Evolutionary conservation across 768 basidiomycete species (phyloP), one percentile per base, ranked within the genome.

Genomic region (Daedaleopsis sinensis): DNA sequence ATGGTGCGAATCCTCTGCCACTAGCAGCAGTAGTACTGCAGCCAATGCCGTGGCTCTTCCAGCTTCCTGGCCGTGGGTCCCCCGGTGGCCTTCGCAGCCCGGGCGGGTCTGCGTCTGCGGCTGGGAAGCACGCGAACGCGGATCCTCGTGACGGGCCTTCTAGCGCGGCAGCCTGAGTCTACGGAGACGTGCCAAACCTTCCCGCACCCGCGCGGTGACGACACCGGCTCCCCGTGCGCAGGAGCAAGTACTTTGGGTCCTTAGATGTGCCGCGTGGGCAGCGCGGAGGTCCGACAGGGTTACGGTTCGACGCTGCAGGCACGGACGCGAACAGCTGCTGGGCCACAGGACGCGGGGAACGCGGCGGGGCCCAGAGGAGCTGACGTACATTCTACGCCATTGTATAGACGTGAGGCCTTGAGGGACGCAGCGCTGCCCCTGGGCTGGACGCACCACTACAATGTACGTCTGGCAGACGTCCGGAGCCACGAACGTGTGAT

Each of bases 401-500:
- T 32, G 27, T 32, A 42, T 18, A 10, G 3, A 42, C 39, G 37
- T 38, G 37, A 15, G n/a, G n/a, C n/a, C n/a, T n/a, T n/a, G n/a
- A n/a, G n/a, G n/a, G n/a, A n/a, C n/a, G n/a, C 27, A 7, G 27
- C 27, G 7, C 3, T 32, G 27, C 27, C 3, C 4, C 27, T 32
- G 44, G 9, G 21, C 16, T 10, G 18, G n/a, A 21, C 18, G n/a
- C 44, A 46, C n/a, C 21, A 27, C 48, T 32, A 15, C 10, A 16
- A 18, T 19, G 50, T 52, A 36, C 50, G 50, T 52, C 4, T 32
- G 27, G 27, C 27, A 32, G 7, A 32, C 27, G 27, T 37, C 23
- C 38, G 42, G 36, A 27, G 21, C 16, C 36, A 57, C 48, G 51
- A 50, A 46, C 56, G 47, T 58, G 52, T 51, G 55, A 54, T 39